Percentiles rank a stretch among this genome's conserved stretches.
phyloP scores from a whole-genome alignment of 176 grass and related monocot genomes.

The Tuctoria greenei region DNA sequence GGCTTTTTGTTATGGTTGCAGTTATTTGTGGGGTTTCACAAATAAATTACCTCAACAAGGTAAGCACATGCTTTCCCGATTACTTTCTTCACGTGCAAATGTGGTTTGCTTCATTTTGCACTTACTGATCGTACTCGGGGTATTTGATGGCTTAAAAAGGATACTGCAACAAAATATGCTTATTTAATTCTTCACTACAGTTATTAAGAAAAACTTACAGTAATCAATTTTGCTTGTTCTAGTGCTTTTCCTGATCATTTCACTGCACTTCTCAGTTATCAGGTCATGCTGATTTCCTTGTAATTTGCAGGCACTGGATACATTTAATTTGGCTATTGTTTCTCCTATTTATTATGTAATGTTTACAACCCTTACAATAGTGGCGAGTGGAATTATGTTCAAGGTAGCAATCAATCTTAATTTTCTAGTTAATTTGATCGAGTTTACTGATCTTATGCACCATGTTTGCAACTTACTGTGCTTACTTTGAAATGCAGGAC shows the following conservation, averaged over 20 bases:
- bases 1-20: constrained; percentile 80
- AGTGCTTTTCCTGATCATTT: background rate
- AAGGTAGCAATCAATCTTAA: constrained; percentile 52
- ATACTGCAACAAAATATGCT: background rate
- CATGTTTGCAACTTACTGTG: constrained; percentile 9
- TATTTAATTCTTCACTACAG: background rate
- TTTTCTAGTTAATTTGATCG: constrained; percentile 5
- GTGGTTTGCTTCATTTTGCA: constrained; percentile 21
- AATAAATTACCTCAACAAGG: constrained; percentile 98
- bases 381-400: constrained; percentile 96
- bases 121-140: background rate
- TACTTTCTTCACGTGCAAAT: background rate
- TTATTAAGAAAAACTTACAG: background rate
- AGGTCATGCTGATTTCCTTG: constrained; percentile 23
- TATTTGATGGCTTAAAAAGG: background rate
- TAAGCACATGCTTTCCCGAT: constrained; percentile 12
- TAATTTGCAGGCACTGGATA: constrained; percentile 79
- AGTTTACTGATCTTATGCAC: constrained; percentile 19
- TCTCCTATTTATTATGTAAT: constrained; percentile 96
- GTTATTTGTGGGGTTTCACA: constrained; percentile 80
- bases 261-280: constrained; percentile 3
- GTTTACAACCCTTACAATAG: constrained; percentile 93
- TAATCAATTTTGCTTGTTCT: background rate
- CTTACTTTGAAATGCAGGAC: constrained; percentile 55
- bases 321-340: constrained; percentile 86